Base-by-base conservation (phyloP, 495 filamentous ascomycete genomes). In the Monascus purpureus region DNA sequence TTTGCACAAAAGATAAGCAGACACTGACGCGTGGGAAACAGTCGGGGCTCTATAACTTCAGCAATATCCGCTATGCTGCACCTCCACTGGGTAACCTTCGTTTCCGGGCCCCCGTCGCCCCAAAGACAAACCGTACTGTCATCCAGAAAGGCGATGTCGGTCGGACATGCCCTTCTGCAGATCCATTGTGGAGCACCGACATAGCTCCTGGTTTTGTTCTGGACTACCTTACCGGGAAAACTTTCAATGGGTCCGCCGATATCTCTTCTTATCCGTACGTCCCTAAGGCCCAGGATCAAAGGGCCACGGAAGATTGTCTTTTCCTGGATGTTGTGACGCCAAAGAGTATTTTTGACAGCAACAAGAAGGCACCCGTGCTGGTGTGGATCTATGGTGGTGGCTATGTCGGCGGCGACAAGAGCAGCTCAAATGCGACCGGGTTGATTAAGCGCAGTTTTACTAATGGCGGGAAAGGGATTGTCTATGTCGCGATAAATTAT, bases 401-500 rank as follows among this genome's bases (percentile, higher is more conserved):
- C 0, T 80, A 68, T 25, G 29, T 55, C 4, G 34, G 52, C 24
- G 72, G 75, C 2, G 57, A 57, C 11, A 78, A 78, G 42, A 55
- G 55, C 8, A n/a, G 14, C 9, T 43, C 41, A 3, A 46, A 54
- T 37, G 53, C 68, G 8, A 47, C 53, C 2, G 65, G 64, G 5
- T 33, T 79, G 28, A 59, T 75, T 12, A 37, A 54, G 9, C 49
- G 55, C 7, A 58, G 68, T 20, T 29, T 48, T 9, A 49, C 46
- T 20, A 41, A 48, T 6, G 49, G 31, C 1, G 45, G 55, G 1
- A 47, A 63, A 4, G 70, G 69, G 11, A 54, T 78, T 28, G 68
- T 80, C 12, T 80, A 61, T 35, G 70, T 80, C 3, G 50, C 72
- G 13, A 34, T 74, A 22, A 80, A 79, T 40, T 80, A 81, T 38